Evolutionary conservation across 352 stramenopile species (phyloP), one percentile per base, ranked within the genome.

Genomic region (Salisapilia sapeloensis): DNA sequence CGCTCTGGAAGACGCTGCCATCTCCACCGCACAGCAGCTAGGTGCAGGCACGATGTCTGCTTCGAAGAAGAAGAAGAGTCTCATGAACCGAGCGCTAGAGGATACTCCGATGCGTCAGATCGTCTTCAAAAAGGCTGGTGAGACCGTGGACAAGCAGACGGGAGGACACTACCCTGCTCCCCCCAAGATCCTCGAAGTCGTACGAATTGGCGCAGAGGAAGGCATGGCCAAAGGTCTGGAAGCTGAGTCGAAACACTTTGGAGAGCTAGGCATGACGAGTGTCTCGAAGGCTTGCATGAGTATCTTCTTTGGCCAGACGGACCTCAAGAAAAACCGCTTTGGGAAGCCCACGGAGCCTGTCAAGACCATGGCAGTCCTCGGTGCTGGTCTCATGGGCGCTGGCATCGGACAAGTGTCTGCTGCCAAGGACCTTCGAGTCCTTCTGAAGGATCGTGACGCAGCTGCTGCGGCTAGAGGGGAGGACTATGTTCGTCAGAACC

Each of bases 361-460:
- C 17, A 72, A 96, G 42, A 97, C 75, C 17, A 90, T 98, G 37
- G 86, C 83, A 0, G 92, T 99, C 3, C 71, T 98, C 33, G 95
- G 95, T n/a, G 93, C 92, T 14, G 95, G 95, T 9, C 71, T 99
- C 18, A 99, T 99, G 95, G 95, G 95, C 32, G 90, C 91, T 12
- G 94, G 94, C 13, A 98, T 99, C 48, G 92, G 91, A 18, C 90
- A 98, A 54, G 83, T 97, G 11, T 86, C 83, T 15, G 92, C 91
- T 16, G 59, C 94, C 35, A 98, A 97, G 60, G 83, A 92, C 29
- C 83, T 95, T 28, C 62, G 74, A 17, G 93, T 98, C 11, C 54
- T 98, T 17, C 66, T 98, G 12, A 98, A 98, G 53, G 94, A 99
- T 60, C 77, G 85, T 23, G 78, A 96, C 42, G 75, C 84, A 35